Base-by-base conservation (phyloP, 2,329 filamentous ascomycete species). In the Immersiporthe knoxdaviesiana region DNA sequence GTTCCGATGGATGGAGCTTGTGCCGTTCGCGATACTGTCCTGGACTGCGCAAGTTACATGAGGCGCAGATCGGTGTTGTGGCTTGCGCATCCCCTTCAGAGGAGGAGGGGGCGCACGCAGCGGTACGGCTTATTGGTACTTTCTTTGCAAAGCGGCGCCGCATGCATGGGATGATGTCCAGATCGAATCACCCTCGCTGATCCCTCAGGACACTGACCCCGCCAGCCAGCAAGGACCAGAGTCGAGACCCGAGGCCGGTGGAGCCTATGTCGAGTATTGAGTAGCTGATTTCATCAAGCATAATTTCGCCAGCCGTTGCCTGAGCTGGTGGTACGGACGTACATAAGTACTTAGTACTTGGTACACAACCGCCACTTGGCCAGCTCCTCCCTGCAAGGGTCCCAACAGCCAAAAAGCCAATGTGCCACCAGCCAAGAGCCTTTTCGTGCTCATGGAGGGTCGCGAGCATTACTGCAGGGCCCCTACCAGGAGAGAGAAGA, bases 161-260 rank as follows among this genome's bases (percentile, higher is more conserved):
- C 59, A 62, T 62, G 35, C 59, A 62, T 41, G n/a, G n/a, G n/a
- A 44, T 62, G 35, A 62, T 50, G 61, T 63, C 32, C 24, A 63
- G 5, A 32, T 63, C 61, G 41, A 50, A 63, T 50, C 61, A 50
- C 47, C 27, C 16, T 32, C 41, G 61, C 39, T 63, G 61, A 63
- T 63, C 41, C 41, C 41, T 63, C 61, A 41, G 41, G 61, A 47
- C 37, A 18, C 35, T 47, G n/a, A 30, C n/a, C 35, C 37, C 37
- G 14, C 37, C 39, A 32, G 44, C 39, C 66, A 63, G 24, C 60
- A 35, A 18, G 18, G 35, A 37, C 24, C n/a, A 7, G n/a, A 16
- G 59, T 62, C 35, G 59, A 62, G 59, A 41, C 32, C 44, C 11
- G 37, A 60, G 39, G 32, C 27, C 32, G 52, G 52, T 58, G 63